Evolutionary conservation across 129 eudicot genomes (phyloP), one percentile per base, ranked within the genome.

Genomic region (Scalesia atractyloides): DNA sequence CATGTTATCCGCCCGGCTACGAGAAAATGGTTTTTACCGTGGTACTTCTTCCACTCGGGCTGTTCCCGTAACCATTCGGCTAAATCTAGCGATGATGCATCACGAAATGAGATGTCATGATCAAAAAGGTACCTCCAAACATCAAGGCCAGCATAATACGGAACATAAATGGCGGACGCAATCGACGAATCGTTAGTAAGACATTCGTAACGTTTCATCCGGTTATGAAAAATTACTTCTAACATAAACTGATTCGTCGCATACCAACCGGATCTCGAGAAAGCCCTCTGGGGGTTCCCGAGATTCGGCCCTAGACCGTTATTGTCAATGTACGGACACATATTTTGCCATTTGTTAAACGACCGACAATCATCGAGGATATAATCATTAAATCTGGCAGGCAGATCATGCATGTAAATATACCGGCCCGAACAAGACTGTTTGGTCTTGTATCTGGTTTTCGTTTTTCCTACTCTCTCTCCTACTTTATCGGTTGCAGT

Each of bases 101-200:
- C 99, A 18, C 85, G 80, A 19, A 62, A 51, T 0, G 88, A 75
- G 0, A 5, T 46, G 8, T 84, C 82, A 64, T 41, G 53, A 9
- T 69, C 90, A 75, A 86, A 90, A 9, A 94, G 8, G 20, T 86
- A 85, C 14, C 98, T 74, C 1, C 88, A 76, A 44, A 90, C 79
- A 47, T 94, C 98, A 2, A 94, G 82, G 0, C 98, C 98, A 0
- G 96, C 81, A 19, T 84, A 94, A 62, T 82, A 94, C 1, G 98
- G 97, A 4, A 90, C 97, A 39, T 76, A 94, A 24, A 94, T 37
- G 0, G 97, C 97, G 0, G 96, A 68, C 7, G 98, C 98, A 1
- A 51, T 54, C 0, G 97, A 86, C 4, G 98, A 84, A 44, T 94
- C 88, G 1, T 88, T 83, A 0, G 98, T 94, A 11, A 94, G 59